Evolutionary conservation across 805 yeast species (phyloP), one percentile per base, ranked within the genome.

Genomic region (Saturnispora ahearnii): DNA sequence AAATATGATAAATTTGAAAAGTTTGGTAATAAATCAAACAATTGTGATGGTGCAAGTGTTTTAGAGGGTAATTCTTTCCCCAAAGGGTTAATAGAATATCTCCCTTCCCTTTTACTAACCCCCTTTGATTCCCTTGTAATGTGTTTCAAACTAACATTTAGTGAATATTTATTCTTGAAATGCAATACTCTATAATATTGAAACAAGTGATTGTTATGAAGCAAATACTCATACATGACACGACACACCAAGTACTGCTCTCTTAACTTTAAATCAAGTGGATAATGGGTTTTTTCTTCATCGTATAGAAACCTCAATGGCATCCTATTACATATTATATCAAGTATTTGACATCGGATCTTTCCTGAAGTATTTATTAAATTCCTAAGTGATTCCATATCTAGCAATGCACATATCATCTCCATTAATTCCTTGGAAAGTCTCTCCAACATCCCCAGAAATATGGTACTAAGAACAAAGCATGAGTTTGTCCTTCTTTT

Each of bases 131-230:
- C 9, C 29, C 6, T 8, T 26, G 29, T 8, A 26, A 26, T 6
- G 40, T 33, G 22, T 13, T 33, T 32, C 5, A 22, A 7, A 22
- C 22, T n/a, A 10, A 33, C 12, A 26, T 21, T 31, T 10, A 29
- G 28, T 12, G 47, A 22, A 15, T 37, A 26, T 36, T 18, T 34
- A 21, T 44, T 44, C n/a, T 44, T 34, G 29, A 44, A 44, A 36
- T 44, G 41, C 11, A 38, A 31, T 8, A 44, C 32, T n/a, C 29
- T 33, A 11, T 34, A 44, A 18, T 34, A 44, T 29, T 44, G 46
- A 13, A 32, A 13, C 22, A 32, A 33, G 40, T 22, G 15, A 22
- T 13, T 4, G 21, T 33, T 32, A 24, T 18, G 24, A 12, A 10
- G 8, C 24, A 36, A 36, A 18, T 36, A 36, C 4, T 36, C 40